Percentiles rank a stretch among this genome's conserved stretches.
phyloP scores from a whole-genome alignment of 495 filamentous ascomycete species.

The Hapsidospora chrysogenum region DNA sequence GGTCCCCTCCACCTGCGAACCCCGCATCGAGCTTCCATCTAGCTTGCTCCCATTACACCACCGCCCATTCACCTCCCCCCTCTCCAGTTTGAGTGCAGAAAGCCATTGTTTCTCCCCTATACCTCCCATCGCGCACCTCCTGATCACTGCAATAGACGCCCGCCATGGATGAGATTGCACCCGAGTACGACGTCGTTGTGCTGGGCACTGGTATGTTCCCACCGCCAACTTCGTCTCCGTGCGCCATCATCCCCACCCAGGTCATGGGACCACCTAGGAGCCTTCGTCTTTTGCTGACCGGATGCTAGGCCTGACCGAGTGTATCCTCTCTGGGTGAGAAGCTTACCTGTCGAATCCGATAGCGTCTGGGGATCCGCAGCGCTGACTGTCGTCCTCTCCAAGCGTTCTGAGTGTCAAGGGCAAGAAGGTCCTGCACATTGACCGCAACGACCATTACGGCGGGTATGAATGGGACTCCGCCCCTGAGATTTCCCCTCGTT shows the following conservation, averaged over 20 bases:
- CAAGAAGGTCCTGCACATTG: conserved; percentile 97
- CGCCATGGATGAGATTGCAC: conserved; percentile 87
- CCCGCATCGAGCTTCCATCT: too few relatives aligned
- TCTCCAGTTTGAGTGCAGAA: too few relatives aligned
- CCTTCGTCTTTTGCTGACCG: too few relatives aligned
- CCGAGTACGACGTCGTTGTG: conserved; percentile 96
- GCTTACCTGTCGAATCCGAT: background rate
- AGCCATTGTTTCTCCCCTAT: too few relatives aligned
- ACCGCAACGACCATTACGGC: conserved; percentile 98
- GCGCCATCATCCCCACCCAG: too few relatives aligned
- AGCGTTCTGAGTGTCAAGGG: conserved; percentile 97
- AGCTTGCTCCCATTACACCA: too few relatives aligned
- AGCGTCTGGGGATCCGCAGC: background rate
- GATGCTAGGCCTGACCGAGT: conserved; percentile 93
- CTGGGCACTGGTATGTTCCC: conserved; percentile 81
- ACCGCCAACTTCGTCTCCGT: too few relatives aligned
- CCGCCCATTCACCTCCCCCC: background rate
- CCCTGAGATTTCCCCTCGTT: conserved; percentile 4
- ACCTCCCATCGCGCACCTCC: background rate
- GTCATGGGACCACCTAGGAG: too few relatives aligned
- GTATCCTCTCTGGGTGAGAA: conserved; percentile 84
- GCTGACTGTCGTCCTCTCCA: conserved; percentile 3
- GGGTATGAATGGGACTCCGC: conserved; percentile 42
- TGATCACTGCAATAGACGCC: conserved; percentile 1
- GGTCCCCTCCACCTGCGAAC: too few relatives aligned